phyloP scores from a whole-genome alignment of 1,139 yeast genomes.

The Blastobotrys raffinosifermentans region DNA sequence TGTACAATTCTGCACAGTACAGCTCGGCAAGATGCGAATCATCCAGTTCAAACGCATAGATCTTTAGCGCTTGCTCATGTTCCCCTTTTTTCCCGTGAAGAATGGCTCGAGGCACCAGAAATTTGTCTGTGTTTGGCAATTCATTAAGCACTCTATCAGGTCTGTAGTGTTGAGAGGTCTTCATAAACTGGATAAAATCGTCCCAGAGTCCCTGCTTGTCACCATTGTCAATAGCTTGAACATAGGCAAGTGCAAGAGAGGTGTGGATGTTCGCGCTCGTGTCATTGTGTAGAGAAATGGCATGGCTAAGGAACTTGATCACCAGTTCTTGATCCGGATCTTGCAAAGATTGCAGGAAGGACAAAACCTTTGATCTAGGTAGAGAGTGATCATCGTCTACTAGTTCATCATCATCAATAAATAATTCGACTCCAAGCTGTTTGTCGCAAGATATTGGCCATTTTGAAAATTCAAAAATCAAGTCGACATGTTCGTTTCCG shows the following conservation, averaged over 20 bases:
- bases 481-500: constrained; percentile 43
- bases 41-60: constrained; percentile 52
- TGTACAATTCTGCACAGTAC: constrained; percentile 50
- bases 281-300: constrained; percentile 42
- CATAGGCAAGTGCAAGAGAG: constrained; percentile 51
- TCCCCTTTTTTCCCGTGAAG: constrained; percentile 56
- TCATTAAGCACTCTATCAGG: constrained; percentile 31
- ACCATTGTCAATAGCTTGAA: constrained; percentile 34
- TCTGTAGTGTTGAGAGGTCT: constrained; percentile 29
- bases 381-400: constrained; percentile 52
- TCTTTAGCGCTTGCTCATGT: constrained; percentile 59
- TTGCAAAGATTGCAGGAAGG: constrained; percentile 32
- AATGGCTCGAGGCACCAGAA: constrained; percentile 46
- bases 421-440: constrained; percentile 46
- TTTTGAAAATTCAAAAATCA: constrained; percentile 54
- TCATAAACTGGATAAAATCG: constrained; percentile 27
- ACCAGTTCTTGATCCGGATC: constrained; percentile 35
- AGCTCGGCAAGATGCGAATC: constrained; percentile 54
- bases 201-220: constrained; percentile 17
- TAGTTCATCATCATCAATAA: constrained; percentile 68
- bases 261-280: constrained; percentile 46
- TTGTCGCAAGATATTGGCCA: constrained; percentile 47
- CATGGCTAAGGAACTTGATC: constrained; percentile 56
- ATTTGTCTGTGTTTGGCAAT: constrained; percentile 24
- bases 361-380: constrained; percentile 49